Percentiles rank a stretch among this genome's conserved stretches.
Evolutionary conservation across 768 basidiomycete species (phyloP).

Genomic region (Paxillus involutus): DNA sequence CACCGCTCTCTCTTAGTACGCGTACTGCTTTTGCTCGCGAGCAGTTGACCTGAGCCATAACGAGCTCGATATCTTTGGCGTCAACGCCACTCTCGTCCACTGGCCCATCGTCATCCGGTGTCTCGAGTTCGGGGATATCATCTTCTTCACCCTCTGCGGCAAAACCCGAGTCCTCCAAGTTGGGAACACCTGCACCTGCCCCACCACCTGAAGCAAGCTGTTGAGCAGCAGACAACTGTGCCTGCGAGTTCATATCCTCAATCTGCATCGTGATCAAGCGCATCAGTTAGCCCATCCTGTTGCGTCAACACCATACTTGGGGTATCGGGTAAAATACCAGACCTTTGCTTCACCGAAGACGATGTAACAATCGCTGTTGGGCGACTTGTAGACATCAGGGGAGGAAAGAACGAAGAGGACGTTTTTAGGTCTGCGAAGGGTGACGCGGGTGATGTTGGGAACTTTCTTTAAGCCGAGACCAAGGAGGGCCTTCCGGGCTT

Average conservation of each 20-base stretch:
- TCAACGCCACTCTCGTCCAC: slow-evolving; percentile 89
- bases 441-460: slow-evolving; percentile 91
- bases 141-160: slow-evolving; percentile 61
- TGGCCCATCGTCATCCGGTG: slow-evolving; percentile 75
- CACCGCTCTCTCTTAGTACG: slow-evolving; percentile 87
- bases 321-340: slow-evolving; percentile 14
- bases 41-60: slow-evolving; percentile 87
- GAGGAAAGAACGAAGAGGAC: slow-evolving; percentile 91
- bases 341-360: slow-evolving; percentile 98
- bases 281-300: background rate
- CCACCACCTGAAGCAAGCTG: slow-evolving; percentile 62
- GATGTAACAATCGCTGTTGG: slow-evolving; percentile 97
- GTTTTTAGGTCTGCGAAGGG: slow-evolving; percentile 92
- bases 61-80: slow-evolving; percentile 91
- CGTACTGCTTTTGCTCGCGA: slow-evolving; percentile 90
- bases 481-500: slow-evolving; percentile 91
- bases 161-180: slow-evolving; percentile 50
- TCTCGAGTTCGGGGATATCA: slow-evolving; percentile 83
- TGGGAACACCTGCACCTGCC: slow-evolving; percentile 40
- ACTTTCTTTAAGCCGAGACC: slow-evolving; percentile 92
- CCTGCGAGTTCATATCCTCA: slow-evolving; percentile 84
- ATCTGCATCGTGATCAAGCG: slow-evolving; percentile 43
- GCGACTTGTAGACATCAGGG: slow-evolving; percentile 98
- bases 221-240: slow-evolving; percentile 76
- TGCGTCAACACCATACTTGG: background rate